Percentiles rank a stretch among this genome's conserved stretches.
These are phyloP conservation scores for Fusarium brevicatenulatum DNA, from an alignment of 2,329 filamentous ascomycete genomes.

Conservation along the genomic window DNA sequence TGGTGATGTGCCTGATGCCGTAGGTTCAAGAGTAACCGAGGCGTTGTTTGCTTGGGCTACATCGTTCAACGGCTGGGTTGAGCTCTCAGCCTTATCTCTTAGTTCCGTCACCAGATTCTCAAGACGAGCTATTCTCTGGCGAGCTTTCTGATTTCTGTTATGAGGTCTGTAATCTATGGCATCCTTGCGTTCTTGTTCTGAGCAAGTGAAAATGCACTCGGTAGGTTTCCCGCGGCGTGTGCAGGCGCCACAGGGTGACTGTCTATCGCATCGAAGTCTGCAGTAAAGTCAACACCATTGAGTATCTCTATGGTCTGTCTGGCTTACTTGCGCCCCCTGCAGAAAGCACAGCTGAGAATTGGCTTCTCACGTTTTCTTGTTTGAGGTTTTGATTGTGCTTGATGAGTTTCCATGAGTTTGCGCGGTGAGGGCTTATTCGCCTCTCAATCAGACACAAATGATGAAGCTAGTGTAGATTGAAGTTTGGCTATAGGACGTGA, in stretches of 20 bases:
- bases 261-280: slow-evolving; percentile 21
- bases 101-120: slow-evolving; percentile 31
- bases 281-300: neutral
- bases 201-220: slow-evolving; percentile 11
- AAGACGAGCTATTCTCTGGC: slow-evolving; percentile 29
- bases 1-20: neutral
- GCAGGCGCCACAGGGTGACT: slow-evolving; percentile 19
- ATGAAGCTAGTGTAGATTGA: neutral
- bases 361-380: slow-evolving; percentile 1
- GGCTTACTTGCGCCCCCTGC: slow-evolving; percentile 11
- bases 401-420: neutral
- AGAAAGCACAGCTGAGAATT: slow-evolving; percentile 8
- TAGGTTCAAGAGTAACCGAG: neutral
- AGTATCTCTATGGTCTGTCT: neutral
- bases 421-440: neutral
- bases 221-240: neutral
- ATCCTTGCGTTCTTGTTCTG: slow-evolving; percentile 31
- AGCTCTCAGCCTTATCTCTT: slow-evolving; percentile 13
- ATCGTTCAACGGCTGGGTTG: neutral
- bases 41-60: neutral
- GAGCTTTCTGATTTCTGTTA: slow-evolving; percentile 13
- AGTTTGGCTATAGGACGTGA: neutral
- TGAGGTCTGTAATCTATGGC: slow-evolving; percentile 29
- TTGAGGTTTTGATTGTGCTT: neutral
- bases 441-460: neutral